phyloP scores from a whole-genome alignment of 2,329 filamentous ascomycete genomes.

The Sarocladiaceae sp. region DNA sequence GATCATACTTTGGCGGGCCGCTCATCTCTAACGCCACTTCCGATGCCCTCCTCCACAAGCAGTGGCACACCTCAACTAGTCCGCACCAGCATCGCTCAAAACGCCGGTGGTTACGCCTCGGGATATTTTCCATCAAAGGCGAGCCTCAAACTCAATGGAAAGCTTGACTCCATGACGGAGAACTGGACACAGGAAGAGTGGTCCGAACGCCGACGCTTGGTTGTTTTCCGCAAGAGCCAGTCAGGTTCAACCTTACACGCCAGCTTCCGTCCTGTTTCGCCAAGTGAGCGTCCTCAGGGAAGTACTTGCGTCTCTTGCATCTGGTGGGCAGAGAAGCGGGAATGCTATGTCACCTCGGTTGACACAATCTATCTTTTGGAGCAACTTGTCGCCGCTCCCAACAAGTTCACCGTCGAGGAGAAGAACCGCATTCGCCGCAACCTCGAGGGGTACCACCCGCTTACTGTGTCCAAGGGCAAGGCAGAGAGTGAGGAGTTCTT shows the following conservation, averaged over 20 bases:
- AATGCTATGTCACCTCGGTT: conserved; percentile 93
- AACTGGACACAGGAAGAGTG: conserved; percentile 82
- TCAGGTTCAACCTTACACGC: conserved; percentile 76
- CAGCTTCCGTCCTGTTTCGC: conserved; percentile 73
- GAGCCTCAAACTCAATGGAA: conserved; percentile 76
- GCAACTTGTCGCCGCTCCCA: conserved; percentile 70
- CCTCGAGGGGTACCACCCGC: conserved; percentile 85
- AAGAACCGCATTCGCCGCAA: conserved; percentile 98
- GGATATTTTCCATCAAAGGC: conserved; percentile 80
- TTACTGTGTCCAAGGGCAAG: conserved; percentile 92
- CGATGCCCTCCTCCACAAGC: conserved; percentile 38
- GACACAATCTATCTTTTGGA: conserved; percentile 96
- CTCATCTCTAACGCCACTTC: conserved; percentile 42
- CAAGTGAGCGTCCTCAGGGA: conserved; percentile 74
- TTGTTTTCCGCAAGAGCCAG: conserved; percentile 83
- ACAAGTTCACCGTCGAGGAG: conserved; percentile 90
- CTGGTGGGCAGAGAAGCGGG: conserved; percentile 86
- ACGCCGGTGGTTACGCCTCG: conserved; percentile 30
- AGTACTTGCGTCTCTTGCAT: conserved; percentile 97
- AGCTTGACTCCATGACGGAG: conserved; percentile 78
- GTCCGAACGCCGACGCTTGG: conserved; percentile 73
- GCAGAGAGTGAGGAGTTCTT: conserved; percentile 94
- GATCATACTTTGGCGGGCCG: conserved; percentile 40
- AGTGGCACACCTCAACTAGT: conserved; percentile 43
- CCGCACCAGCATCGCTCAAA: conserved; percentile 50